phyloP scores from a whole-genome alignment of 1,284 basidiomycete genomes.

The Mrakiaceae sp. region DNA sequence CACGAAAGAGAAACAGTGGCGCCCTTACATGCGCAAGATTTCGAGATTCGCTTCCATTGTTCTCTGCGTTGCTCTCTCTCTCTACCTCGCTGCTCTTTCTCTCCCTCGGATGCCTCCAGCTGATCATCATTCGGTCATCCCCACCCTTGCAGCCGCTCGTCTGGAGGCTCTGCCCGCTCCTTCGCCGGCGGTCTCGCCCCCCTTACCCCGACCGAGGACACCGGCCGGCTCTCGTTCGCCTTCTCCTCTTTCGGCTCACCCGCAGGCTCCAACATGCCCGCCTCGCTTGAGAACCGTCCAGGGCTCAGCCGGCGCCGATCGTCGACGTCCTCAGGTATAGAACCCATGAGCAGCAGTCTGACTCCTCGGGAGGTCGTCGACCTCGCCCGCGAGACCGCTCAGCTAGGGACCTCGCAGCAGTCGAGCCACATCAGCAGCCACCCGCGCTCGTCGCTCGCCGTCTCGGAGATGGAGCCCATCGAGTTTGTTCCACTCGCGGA shows the following conservation, averaged over 20 bases:
- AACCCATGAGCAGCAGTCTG: background rate
- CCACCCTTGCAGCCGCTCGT: background rate
- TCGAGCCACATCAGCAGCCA: background rate
- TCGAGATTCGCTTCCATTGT: too few relatives aligned
- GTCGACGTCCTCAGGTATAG: too few relatives aligned
- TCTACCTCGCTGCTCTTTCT: background rate
- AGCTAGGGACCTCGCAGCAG: background rate
- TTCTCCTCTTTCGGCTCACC: slow-evolving; percentile 5
- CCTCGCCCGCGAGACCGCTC: slow-evolving; percentile 11
- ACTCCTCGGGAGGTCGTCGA: slow-evolving; percentile 15
- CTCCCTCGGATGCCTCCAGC: background rate
- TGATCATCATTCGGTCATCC: background rate
- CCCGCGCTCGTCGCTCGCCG: background rate
- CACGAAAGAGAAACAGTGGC: background rate
- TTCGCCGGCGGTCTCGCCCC: background rate
- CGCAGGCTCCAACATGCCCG: background rate
- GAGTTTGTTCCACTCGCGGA: slow-evolving; percentile 14
- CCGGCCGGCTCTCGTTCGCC: slow-evolving; percentile 10
- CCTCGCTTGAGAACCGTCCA: too few relatives aligned
- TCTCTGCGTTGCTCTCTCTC: background rate
- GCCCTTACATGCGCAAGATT: too few relatives aligned
- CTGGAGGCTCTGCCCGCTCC: background rate
- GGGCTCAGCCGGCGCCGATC: too few relatives aligned
- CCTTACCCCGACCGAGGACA: background rate
- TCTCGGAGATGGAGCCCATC: slow-evolving; percentile 13